Base-by-base conservation (phyloP, 2,329 filamentous ascomycete species). In the Xylaria hypoxylon region DNA sequence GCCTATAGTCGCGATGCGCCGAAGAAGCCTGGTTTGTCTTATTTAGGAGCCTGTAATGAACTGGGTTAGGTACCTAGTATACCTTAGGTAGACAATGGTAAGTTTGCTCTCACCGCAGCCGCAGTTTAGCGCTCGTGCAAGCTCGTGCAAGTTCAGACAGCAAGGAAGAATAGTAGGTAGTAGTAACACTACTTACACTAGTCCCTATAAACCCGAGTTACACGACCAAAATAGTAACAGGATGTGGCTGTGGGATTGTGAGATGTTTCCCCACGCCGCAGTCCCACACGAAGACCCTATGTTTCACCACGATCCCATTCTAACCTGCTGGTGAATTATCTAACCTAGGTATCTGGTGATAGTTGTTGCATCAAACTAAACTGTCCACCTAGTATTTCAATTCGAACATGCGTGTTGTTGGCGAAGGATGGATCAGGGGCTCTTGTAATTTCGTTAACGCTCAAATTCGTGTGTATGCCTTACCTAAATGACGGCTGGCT, bases 191-290 rank as follows among this genome's bases (percentile, higher is more conserved):
- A 22, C 24, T 11, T 28, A 28, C 15, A 13, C 45, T n/a, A 48
- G 17, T 45, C 17, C 19, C n/a, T 26, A 47, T 24, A 47, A 24
- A 26, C 22, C 11, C 22, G 22, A 24, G 19, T 26, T 11, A 5
- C n/a, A 11, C 35, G 40, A 59, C 47, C 44, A 66, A 68, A 71
- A 69, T 71, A 69, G 69, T 31, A 71, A 59, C 59, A 57, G 19
- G 50, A 53, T 64, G 69, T 67, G 69, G 69, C 68, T 69, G 62
- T 65, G 67, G 33, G 26, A 33, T 45, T 69, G 62, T 65, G 67
- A 45, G 26, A 42, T 45, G 55, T 42, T 42, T 52, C 26, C 45
- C 44, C n/a, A 8, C 33, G 33, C 42, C 40, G 24, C 28, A 2
- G 22, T 28, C 44, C 51, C 48, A 33, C 48, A 10, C 3, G 59